A percentile compares a stretch with the other conserved stretches of the same genome.
These are phyloP conservation scores for Astrocystis sublimbata DNA, from an alignment of 495 filamentous ascomycete species.

Conservation along the genomic window DNA sequence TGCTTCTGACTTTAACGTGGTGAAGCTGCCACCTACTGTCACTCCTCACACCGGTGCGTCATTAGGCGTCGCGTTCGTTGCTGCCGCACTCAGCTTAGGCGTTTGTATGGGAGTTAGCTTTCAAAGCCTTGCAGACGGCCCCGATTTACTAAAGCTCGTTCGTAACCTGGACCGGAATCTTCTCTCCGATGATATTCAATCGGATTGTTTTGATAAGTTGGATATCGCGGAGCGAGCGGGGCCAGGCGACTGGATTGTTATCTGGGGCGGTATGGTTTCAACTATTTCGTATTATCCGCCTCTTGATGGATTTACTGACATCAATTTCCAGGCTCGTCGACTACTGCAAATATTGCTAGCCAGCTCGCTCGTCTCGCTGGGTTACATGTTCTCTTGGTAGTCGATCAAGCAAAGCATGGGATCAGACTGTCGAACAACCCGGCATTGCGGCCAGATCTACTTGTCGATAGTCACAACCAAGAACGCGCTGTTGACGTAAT, in stretches of 20 bases:
- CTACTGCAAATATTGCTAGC: conserved; percentile 58
- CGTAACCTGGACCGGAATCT: conserved; percentile 34
- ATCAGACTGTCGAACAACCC: conserved; percentile 51
- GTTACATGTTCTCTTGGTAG: conserved; percentile 58
- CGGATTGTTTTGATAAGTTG: conserved; percentile 52
- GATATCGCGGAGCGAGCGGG: conserved; percentile 44
- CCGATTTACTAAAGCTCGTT: conserved; percentile 53
- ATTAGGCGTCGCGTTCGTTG: conserved; percentile 65
- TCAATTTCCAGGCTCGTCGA: conserved; percentile 54
- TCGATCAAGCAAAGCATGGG: conserved; percentile 63
- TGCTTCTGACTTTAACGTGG: conserved; percentile 62
- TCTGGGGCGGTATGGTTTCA: conserved; percentile 60
- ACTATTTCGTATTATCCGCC: not conserved
- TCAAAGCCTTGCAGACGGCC: conserved; percentile 45
- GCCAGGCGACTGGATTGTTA: conserved; percentile 63
- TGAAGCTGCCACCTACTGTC: conserved; percentile 52
- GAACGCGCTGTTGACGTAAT: conserved; percentile 63
- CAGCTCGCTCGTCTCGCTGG: conserved; percentile 63
- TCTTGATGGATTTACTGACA: conserved; percentile 3
- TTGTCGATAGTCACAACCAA: conserved; percentile 63
- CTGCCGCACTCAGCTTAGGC: conserved; percentile 58
- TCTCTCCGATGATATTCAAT: conserved; percentile 54
- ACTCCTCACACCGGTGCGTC: conserved; percentile 56
- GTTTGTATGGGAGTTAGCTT: conserved; percentile 65
- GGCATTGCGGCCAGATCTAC: conserved; percentile 49